Base-by-base conservation (phyloP, 768 basidiomycete species). In the Gautieria morchelliformis region DNA sequence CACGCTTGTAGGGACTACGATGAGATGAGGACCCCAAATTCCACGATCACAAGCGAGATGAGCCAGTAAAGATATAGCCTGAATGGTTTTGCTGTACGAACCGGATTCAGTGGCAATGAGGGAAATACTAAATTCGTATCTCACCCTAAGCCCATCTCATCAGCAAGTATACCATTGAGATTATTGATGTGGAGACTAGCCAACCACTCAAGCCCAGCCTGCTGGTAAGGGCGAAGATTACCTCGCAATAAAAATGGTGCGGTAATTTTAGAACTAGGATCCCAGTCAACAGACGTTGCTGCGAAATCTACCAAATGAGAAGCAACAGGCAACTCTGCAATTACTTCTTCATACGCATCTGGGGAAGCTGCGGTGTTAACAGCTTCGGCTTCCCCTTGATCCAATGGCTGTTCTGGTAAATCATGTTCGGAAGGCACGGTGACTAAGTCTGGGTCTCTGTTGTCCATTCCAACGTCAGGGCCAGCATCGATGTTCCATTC, bases 131-230 rank as follows among this genome's bases (percentile, higher is more conserved):
- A 69, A 64, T 51, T 70, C 69, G 63, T 72, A 24, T 77, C 85
- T 42, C 64, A 94, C 91, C 93, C 93, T 7, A 95, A 71, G 45
- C 93, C 93, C 93, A 96, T 94, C 69, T 95, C 92, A 65, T 95
- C 93, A 1, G 92, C 91, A 42, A 92, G 72, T 50, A 92, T 91
- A 0, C 89, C 89, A 62, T 92, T 91, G 44, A 89, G 63, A 61
- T 84, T 83, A 62, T 90, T 90, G 40, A 75, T 74, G 67, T 94
- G 92, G 56, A 95, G 73, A 65, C 84, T 89, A 5, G 91, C 87
- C 44, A 96, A 82, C 95, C 95, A 98, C 67, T 97, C 93, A 52
- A 96, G 71, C 0, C 95, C 95, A 4, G 89, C 79, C 50, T 94
- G 84, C 66, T 99, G 95, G 65, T 98, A 99, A 9, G 93, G 93